Base-by-base conservation (phyloP, 768 basidiomycete species). In the Trametes cubensis region DNA sequence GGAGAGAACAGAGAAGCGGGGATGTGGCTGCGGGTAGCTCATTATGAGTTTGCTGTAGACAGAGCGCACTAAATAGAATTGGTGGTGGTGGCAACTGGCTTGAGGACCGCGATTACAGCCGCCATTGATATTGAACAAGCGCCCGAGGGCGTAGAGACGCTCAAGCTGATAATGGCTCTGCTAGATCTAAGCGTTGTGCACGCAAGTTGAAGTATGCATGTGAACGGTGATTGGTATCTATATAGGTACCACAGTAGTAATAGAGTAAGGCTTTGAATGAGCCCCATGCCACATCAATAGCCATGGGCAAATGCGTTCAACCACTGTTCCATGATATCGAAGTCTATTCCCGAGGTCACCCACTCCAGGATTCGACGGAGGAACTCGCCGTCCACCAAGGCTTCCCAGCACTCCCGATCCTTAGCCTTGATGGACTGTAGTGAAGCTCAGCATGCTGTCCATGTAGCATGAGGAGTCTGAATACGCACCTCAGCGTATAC, bases 1-100 rank as follows among this genome's bases (percentile, higher is more conserved):
- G 23, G 88, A 89, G 54, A 89, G 78, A 45, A 85, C 82, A 15
- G 88, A 89, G 59, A 89, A 83, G 38, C 89, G 83, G 56, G 87
- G 81, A 74, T 85, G 83, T 54, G 85, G 82, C 76, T 87, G 85
- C 41, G 81, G 67, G 75, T 82, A 85, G 42, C 75, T 63, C 72
- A 85, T 81, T 79, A 26, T 20, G 25, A 3, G 30, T 3, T 10
- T 42, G n/a, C n/a, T n/a, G 8, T 23, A 14, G 28, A 6, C n/a
- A 18, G 2, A 41, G 6, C 18, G 38, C 28, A 14, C 21, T 23
- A 20, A 21, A 20, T 47, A n/a, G 0, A 11, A 8, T 23, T 11
- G 13, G 20, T 14, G 39, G 52, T 54, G 52, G 23, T 20, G 21
- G 25, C 17, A 25, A 40, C 21, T 34, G 34, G 34, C 10, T 4